Evolutionary conservation across 805 yeast genomes (phyloP).

Genomic region (Candida takata): DNA sequence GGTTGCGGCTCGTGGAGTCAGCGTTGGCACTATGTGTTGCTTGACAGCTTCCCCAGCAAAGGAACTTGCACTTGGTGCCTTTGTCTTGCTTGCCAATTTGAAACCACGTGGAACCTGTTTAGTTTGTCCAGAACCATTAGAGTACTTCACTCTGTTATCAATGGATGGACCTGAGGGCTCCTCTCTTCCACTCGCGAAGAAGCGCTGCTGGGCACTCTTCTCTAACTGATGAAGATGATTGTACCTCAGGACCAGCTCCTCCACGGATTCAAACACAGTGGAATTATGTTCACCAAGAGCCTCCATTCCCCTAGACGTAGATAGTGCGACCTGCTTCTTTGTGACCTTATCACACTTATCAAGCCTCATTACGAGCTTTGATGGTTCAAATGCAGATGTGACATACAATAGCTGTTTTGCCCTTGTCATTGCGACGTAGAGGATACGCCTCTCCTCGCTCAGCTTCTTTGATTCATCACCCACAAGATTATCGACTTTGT

Average conservation of each 20-base stretch:
- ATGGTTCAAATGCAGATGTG: slow-evolving; percentile 11
- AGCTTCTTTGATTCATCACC: slow-evolving; percentile 23
- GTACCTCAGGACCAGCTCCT: background rate
- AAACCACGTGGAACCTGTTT: background rate
- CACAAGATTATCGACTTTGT: slow-evolving; percentile 25
- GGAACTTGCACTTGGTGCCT: too few relatives aligned
- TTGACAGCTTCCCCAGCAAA: too few relatives aligned
- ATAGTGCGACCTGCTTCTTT: background rate
- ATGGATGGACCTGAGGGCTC: too few relatives aligned
- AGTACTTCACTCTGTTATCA: slow-evolving; percentile 1
- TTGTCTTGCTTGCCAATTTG: background rate
- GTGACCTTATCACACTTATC: background rate
- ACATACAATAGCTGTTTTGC: slow-evolving; percentile 56
- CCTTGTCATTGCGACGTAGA: slow-evolving; percentile 86
- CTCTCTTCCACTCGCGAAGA: too few relatives aligned
- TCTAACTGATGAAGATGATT: background rate
- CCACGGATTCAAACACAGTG: background rate
- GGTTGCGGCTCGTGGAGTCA: too few relatives aligned
- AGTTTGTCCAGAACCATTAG: background rate
- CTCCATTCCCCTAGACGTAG: background rate
- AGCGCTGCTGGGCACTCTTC: background rate
- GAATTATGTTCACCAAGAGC: background rate
- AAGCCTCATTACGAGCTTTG: background rate
- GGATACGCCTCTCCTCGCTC: slow-evolving; percentile 76
- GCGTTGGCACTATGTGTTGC: too few relatives aligned